Base-by-base conservation (phyloP, 768 basidiomycete species). In the Suillus bovinus region DNA sequence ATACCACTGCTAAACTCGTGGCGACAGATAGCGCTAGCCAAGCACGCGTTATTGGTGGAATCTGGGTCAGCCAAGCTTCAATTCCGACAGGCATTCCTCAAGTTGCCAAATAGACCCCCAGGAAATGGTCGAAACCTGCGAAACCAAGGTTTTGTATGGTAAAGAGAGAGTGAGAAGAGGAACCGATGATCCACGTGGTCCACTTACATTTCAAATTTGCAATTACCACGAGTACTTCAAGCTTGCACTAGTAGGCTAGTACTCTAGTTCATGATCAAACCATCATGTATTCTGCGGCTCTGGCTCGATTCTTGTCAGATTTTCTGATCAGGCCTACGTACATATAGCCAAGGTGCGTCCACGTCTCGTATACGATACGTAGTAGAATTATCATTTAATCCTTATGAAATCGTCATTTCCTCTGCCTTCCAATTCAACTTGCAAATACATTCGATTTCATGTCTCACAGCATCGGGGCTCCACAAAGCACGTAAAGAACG, bases 31-130 rank as follows among this genome's bases (percentile, higher is more conserved):
- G 80, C 2, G 80, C 84, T 22, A 96, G 82, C 95, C 95, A 98
- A 58, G 82, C 82, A 53, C 95, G 82, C 3, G 95, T 97, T 47
- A 98, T 86, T 5, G 95, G 95, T 38, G 95, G 95, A 63, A 98
- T 91, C 69, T 95, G 93, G 33, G 83, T 83, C 38, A 97, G 83
- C 95, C 94, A 96, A 36, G 89, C 91, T 72, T 96, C 94, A 65
- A 95, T 83, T 60, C 90, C 91, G 61, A 90, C 89, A 27, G 89
- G 89, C 91, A 93, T 92, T 56, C 56, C 70, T 50, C 22, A 24
- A 47, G 44, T 61, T 24, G 31, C 36, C 24, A 24, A 52, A 14
- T 49, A 60, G 14, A 59, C 20, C 29, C 29, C 17, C 42, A 10
- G 27, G 38, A 58, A 58, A n/a, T n/a, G 10, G 50, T 52, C 50